Evolutionary conservation across 306 rosid species (phyloP), one percentile per base, ranked within the genome.

Genomic region (Comarum palustre): DNA sequence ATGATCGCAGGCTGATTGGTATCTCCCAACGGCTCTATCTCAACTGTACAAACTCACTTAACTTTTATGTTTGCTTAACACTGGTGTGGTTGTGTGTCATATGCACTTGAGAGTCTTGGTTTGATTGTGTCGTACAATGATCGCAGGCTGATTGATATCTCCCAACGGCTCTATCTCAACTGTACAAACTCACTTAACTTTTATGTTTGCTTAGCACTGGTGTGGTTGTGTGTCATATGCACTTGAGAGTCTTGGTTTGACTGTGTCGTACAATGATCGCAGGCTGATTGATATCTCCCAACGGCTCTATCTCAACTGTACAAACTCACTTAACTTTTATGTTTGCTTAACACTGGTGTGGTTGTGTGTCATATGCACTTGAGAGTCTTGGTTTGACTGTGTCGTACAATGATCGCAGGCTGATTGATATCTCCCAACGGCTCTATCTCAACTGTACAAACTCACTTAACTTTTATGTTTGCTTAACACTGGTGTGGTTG

Each of bases 341-440:
- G 24, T n/a, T 14, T 51, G 14, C 41, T 51, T 19, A 34, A 51
- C 24, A 32, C 24, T 34, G 38, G 84, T 80, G 75, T 77, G 77
- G 78, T 20, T 84, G 65, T 22, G 62, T 76, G 71, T 84, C 20
- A 72, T 81, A 64, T 67, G 43, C 79, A 82, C 66, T 54, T 83
- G 46, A 25, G 81, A 76, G 86, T 84, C 81, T 78, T 82, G 83
- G 85, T 81, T 93, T 93, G 92, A 88, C 91, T 77, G 71, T 82
- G 82, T 83, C 85, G 86, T 90, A 69, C 87, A 83, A 93, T 93
- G 88, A 87, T 93, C 89, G 98, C 98, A 90, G 97, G 98, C 89
- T 84, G 78, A 71, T 80, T 80, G 80, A 76, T 87, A 51, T 82
- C 84, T n/a, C n/a, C n/a, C n/a, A n/a, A n/a, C n/a, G n/a, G n/a